Percentiles rank a stretch among this genome's conserved stretches.
phyloP scores from a whole-genome alignment of 768 basidiomycete genomes.

The Daedalea quercina region DNA sequence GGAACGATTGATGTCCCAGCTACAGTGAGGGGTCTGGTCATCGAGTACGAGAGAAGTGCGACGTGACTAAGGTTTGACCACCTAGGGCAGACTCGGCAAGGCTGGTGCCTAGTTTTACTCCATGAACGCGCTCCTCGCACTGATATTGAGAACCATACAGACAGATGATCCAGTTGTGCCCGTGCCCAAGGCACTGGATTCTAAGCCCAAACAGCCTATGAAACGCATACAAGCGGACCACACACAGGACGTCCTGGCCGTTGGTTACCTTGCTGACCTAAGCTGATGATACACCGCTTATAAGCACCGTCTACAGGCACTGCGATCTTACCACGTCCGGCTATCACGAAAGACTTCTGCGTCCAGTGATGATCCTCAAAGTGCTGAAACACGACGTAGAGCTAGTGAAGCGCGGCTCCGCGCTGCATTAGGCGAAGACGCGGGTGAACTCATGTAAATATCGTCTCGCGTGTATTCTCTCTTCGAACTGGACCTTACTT shows the following conservation, averaged over 20 bases:
- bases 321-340: slow-evolving; percentile 6
- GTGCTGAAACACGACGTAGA: background rate
- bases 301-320: slow-evolving; percentile 4
- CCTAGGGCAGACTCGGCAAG: background rate
- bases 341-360: background rate
- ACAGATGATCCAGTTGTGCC: too few species aligned
- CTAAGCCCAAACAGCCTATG: too few species aligned
- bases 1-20: background rate
- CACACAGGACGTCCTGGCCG: slow-evolving; percentile 9
- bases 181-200: too few species aligned
- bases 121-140: too few species aligned
- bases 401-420: slow-evolving; percentile 2
- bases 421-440: background rate
- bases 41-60: background rate
- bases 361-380: background rate
- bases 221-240: slow-evolving; percentile 1
- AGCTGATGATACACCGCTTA: background rate
- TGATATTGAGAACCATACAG: too few species aligned
- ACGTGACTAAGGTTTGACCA: background rate
- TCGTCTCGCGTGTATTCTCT: too few species aligned
- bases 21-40: slow-evolving; percentile 2
- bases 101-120: background rate
- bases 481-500: too few species aligned
- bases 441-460: too few species aligned
- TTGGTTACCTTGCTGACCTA: background rate